Percentiles rank a stretch among this genome's conserved stretches.
These are phyloP conservation scores for Dichomitus squalens DNA, from an alignment of 1,284 basidiomycete genomes.

Conservation along the genomic window DNA sequence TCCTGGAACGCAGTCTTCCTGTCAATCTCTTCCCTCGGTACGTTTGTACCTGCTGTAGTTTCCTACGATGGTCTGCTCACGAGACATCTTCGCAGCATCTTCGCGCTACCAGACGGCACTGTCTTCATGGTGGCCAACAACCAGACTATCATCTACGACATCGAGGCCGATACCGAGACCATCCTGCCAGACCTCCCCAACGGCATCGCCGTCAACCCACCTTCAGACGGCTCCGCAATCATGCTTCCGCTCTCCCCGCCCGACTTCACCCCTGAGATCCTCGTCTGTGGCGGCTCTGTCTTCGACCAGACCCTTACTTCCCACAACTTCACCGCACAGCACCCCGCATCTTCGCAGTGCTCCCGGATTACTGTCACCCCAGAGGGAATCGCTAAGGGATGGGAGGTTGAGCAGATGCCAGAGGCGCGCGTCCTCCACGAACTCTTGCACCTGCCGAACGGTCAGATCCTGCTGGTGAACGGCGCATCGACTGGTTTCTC, in stretches of 20 bases:
- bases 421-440: slow-evolving; percentile 45
- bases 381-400: slow-evolving; percentile 23
- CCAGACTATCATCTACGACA: slow-evolving; percentile 32
- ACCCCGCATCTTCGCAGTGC: slow-evolving; percentile 45
- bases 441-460: slow-evolving; percentile 52
- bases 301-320: slow-evolving; percentile 29
- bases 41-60: not conserved
- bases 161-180: slow-evolving; percentile 37
- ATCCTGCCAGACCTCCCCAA: slow-evolving; percentile 48
- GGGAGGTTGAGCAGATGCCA: slow-evolving; percentile 27
- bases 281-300: slow-evolving; percentile 49
- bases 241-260: slow-evolving; percentile 52
- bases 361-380: slow-evolving; percentile 26
- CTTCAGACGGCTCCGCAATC: slow-evolving; percentile 45
- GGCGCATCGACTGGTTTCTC: slow-evolving; percentile 47
- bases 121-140: slow-evolving; percentile 46
- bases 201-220: slow-evolving; percentile 43
- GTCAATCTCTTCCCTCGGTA: slow-evolving; percentile 28
- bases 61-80: not conserved
- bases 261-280: slow-evolving; percentile 47
- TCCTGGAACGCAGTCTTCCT: slow-evolving; percentile 37
- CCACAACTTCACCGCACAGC: slow-evolving; percentile 37
- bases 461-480: slow-evolving; percentile 50
- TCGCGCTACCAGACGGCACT: slow-evolving; percentile 40
- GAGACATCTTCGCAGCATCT: slow-evolving; percentile 9